Evolutionary conservation across 2,329 filamentous ascomycete genomes (phyloP).

Genomic region (Spiromastix sp.): DNA sequence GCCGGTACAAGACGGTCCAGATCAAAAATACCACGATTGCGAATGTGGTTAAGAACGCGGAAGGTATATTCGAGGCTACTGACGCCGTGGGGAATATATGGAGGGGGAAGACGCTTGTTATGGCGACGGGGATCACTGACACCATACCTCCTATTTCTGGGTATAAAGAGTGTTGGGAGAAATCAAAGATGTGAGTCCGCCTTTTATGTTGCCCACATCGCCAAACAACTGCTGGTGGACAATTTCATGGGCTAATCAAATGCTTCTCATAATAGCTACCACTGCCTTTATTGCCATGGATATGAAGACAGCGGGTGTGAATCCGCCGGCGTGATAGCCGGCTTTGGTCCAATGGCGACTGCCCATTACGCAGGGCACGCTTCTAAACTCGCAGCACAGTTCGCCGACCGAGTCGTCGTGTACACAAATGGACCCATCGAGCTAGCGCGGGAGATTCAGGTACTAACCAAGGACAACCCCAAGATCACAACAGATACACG

Average conservation of each 20-base stretch:
- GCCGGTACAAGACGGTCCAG: conserved; percentile 25
- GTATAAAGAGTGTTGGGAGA: conserved; percentile 46
- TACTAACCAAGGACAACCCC: background rate
- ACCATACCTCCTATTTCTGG: conserved; percentile 42
- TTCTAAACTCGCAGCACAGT: conserved; percentile 34
- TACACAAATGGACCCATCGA: conserved; percentile 41
- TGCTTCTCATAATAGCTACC: conserved; percentile 33
- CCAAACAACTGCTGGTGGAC: background rate
- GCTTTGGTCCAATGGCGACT: conserved; percentile 24
- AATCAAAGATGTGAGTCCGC: conserved; percentile 28
- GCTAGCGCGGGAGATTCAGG: conserved; percentile 15
- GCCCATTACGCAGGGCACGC: conserved; percentile 29
- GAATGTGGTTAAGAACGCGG: background rate
- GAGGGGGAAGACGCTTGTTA: conserved; percentile 42
- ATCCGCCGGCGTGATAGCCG: conserved; percentile 39
- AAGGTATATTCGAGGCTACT: conserved; percentile 3
- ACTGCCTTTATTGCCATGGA: conserved; percentile 52
- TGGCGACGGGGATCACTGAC: conserved; percentile 47
- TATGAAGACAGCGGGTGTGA: conserved; percentile 44
- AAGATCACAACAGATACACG: conserved; percentile 1
- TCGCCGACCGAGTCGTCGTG: conserved; percentile 37
- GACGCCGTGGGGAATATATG: conserved; percentile 29
- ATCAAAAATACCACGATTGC: conserved; percentile 12
- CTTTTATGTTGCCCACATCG: conserved; percentile 6
- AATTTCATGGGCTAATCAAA: background rate